Conservation (phyloP, 225 moss, liverwort and hornwort species). For the Asterella californica region DNA sequence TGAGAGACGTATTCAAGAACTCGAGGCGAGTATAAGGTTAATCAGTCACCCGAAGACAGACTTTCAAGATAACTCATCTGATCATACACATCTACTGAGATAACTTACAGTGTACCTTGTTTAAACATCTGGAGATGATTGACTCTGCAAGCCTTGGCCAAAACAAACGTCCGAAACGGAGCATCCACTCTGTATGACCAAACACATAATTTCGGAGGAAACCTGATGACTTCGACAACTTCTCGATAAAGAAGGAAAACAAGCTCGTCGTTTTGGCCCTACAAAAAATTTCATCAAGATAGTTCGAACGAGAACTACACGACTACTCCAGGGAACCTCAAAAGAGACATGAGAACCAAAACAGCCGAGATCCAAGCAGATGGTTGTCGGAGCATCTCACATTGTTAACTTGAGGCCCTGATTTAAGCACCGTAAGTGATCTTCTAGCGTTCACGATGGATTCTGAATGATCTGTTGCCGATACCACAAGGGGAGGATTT, state of each 20-base stretch:
- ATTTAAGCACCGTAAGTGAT: constrained; percentile 45
- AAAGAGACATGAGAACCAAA: neutral
- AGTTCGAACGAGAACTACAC: neutral
- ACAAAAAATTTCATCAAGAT: neutral
- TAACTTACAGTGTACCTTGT: constrained; percentile 46
- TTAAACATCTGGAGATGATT: constrained; percentile 58
- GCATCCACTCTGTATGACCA: constrained; percentile 60
- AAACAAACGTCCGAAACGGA: constrained; percentile 70
- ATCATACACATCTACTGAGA: neutral
- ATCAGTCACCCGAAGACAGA: neutral
- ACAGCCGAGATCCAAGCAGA: neutral
- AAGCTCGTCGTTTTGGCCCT: constrained; percentile 33
- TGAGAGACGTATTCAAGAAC: neutral
- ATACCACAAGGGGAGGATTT: constrained; percentile 45
- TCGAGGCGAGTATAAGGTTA: neutral
- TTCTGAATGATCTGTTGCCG: constrained; percentile 25
- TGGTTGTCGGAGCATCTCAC: neutral
- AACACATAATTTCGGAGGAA: constrained; percentile 66
- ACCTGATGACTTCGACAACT: constrained; percentile 60
- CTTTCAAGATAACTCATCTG: neutral
- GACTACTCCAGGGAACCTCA: neutral
- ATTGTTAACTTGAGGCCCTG: constrained; percentile 39
- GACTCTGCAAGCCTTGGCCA: constrained; percentile 88
- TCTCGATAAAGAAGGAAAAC: constrained; percentile 61
- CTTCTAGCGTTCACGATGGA: constrained; percentile 37